Evolutionary conservation across 1,284 basidiomycete species (phyloP).

Genomic region (Ceratobasidium sp.): DNA sequence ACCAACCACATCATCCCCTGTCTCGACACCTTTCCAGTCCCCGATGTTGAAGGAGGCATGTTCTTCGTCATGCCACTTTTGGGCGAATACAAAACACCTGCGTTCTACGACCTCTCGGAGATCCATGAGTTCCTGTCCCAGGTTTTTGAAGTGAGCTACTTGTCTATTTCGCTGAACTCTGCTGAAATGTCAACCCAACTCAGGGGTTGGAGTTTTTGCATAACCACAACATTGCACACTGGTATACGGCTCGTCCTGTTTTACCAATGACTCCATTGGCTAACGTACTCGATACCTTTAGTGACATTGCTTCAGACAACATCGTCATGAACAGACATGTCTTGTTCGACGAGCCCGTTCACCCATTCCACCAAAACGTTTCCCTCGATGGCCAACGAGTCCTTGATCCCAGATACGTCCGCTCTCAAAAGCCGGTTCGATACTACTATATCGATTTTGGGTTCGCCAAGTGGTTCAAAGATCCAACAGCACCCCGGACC

Average conservation of each 20-base stretch:
- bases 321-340: constrained; percentile 19
- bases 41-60: neutral
- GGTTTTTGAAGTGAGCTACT: neutral
- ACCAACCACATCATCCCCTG: constrained; percentile 6
- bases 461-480: neutral
- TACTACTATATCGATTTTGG: constrained; percentile 30
- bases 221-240: constrained; percentile 4
- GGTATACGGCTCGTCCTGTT: neutral
- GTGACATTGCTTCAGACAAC: constrained; percentile 4
- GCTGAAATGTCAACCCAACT: neutral
- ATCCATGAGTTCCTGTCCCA: neutral
- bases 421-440: neutral
- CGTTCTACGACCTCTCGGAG: neutral
- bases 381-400: constrained; percentile 3
- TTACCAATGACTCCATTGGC: neutral
- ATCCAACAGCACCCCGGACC: neutral
- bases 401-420: neutral
- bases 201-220: constrained; percentile 13
- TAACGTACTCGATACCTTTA: neutral
- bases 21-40: constrained; percentile 7
- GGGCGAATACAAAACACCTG: neutral
- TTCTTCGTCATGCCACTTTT: constrained; percentile 11
- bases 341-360: constrained; percentile 10
- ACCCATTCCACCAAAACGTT: neutral
- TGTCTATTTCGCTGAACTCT: neutral